Percentiles rank a stretch among this genome's conserved stretches.
Evolutionary conservation across 352 stramenopile species (phyloP).

Genomic region (Pythium sp.): DNA sequence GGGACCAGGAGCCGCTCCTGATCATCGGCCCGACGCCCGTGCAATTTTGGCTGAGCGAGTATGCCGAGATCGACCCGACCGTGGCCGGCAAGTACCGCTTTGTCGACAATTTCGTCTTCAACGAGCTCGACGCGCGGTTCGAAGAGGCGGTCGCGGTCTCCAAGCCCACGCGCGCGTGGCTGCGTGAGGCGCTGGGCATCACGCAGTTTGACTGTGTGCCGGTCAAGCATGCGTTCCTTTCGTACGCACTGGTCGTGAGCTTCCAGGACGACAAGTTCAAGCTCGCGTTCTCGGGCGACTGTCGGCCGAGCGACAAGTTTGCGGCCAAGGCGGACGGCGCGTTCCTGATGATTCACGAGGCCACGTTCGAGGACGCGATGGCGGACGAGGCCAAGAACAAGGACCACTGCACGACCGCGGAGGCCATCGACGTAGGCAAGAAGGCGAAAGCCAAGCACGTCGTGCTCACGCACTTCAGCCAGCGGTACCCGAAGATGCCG

Average conservation of each 20-base stretch:
- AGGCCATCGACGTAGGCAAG: constrained; percentile 87
- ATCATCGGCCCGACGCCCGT: constrained; percentile 92
- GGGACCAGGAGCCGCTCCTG: constrained; percentile 64
- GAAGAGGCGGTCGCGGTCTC: constrained; percentile 30
- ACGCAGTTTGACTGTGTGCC: constrained; percentile 58
- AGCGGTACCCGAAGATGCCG: constrained; percentile 81
- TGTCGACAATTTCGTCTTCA: constrained; percentile 84
- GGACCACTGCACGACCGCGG: constrained; percentile 92
- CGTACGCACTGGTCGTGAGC: constrained; percentile 89
- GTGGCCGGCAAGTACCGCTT: constrained; percentile 88
- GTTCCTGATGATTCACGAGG: constrained; percentile 96
- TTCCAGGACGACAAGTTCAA: constrained; percentile 56
- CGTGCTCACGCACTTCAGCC: constrained; percentile 97
- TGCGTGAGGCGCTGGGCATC: constrained; percentile 43
- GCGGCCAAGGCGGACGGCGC: constrained; percentile 49
- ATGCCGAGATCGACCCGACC: constrained; percentile 71
- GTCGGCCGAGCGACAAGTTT: constrained; percentile 81
- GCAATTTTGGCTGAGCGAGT: constrained; percentile 91
- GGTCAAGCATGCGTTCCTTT: constrained; percentile 88
- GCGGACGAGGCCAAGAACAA: constrained; percentile 92
- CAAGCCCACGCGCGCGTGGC: constrained; percentile 36
- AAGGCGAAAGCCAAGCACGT: constrained; percentile 78
- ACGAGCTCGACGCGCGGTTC: constrained; percentile 47
- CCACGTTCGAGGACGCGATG: constrained; percentile 96
- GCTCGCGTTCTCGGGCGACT: constrained; percentile 95